Conservation (phyloP, 1,139 yeast genomes). For the Magnusiomyces tetraspermus region DNA sequence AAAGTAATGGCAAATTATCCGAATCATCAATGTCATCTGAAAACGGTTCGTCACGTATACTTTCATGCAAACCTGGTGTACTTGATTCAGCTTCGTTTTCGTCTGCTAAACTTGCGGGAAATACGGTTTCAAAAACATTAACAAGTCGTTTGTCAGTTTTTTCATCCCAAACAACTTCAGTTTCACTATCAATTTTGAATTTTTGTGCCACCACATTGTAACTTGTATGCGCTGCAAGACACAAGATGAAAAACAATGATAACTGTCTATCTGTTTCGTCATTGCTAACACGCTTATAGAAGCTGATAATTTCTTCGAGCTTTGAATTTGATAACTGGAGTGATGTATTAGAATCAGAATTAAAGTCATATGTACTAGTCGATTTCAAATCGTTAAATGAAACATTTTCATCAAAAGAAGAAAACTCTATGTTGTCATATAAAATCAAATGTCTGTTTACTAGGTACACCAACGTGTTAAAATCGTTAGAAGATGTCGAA, state of each 20-base stretch:
- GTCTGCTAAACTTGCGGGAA: background rate
- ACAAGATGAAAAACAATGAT: background rate
- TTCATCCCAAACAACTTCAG: conserved; percentile 3
- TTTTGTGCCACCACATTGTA: background rate
- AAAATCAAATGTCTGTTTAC: conserved; percentile 4
- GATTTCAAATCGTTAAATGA: background rate
- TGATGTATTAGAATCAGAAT: background rate
- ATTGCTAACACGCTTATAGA: background rate
- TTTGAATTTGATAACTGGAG: background rate
- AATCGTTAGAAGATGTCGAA: background rate
- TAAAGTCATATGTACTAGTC: background rate
- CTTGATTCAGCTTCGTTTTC: background rate
- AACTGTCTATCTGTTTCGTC: background rate
- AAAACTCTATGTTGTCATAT: background rate
- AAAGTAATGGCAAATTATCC: background rate
- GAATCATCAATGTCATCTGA: background rate
- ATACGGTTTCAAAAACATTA: background rate
- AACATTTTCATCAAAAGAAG: background rate
- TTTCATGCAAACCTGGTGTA: background rate
- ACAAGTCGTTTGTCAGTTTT: conserved; percentile 1
- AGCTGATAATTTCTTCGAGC: background rate
- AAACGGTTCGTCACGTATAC: background rate
- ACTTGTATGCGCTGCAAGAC: conserved; percentile 1
- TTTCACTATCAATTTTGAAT: background rate
- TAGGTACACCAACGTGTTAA: conserved; percentile 1